Conservation (phyloP, 208 protist genomes). For the Willaertia magna region DNA sequence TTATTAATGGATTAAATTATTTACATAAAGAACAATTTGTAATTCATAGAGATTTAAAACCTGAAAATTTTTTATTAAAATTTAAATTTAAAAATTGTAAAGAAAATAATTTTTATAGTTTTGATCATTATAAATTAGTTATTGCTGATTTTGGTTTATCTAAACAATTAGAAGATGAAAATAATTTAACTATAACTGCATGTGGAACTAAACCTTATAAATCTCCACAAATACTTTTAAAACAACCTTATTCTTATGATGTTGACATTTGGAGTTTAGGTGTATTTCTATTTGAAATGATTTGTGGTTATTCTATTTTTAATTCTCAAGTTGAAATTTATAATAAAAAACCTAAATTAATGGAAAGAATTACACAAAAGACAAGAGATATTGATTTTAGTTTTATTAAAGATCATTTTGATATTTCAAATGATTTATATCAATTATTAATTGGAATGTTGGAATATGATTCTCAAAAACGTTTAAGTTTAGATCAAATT, state of each 20-base stretch:
- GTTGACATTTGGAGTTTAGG: not conserved
- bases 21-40: not conserved
- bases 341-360: not conserved
- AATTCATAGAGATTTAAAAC: conserved; percentile 5
- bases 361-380: not conserved
- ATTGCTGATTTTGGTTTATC: not conserved
- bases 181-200: not conserved
- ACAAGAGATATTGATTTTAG: not conserved
- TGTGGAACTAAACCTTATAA: not conserved
- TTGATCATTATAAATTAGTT: not conserved
- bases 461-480: not conserved
- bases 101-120: too few species aligned
- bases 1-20: not conserved
- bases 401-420: not conserved
- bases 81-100: too few species aligned
- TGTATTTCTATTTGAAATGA: not conserved
- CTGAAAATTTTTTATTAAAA: conserved; percentile 11
- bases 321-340: not conserved
- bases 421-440: not conserved
- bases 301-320: not conserved
- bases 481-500: not conserved
- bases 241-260: not conserved
- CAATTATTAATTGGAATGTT: not conserved
- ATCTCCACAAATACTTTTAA: not conserved
- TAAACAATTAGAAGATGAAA: not conserved